Base-by-base conservation (phyloP, 768 basidiomycete species). In the Hygrophorus pudorinus region DNA sequence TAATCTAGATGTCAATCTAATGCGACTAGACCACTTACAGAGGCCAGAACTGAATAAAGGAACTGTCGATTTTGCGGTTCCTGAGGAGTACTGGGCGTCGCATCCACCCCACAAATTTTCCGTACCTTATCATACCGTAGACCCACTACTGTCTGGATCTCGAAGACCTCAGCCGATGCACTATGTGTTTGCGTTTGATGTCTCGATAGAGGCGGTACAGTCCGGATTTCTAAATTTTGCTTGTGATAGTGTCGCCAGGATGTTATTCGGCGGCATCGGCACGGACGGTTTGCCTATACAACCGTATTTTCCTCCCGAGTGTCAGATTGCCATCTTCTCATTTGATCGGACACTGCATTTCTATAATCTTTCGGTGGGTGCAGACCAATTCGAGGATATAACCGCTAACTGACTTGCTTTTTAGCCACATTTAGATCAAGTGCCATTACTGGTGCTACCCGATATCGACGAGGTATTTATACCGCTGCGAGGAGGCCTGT, bases 381-480 rank as follows among this genome's bases (percentile, higher is more conserved):
- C 42, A 42, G 41, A 45, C 20, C 42, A 28, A 43, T 51, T 38
- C 32, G 3, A 32, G 9, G 18, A n/a, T 27, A 8, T 36, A 13
- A 47, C 43, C 38, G 29, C 49, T 42, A 38, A 48, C 38, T 41
- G 44, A 28, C 21, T 28, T 37, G 10, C 16, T 37, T 12, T 16
- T n/a, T 17, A 54, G 66, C 20, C 47, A 38, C 31, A 37, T 34
- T 20, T 34, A n/a, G 14, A 74, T 57, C 65, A 70, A 52, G 70
- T 77, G 1, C 70, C 71, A 29, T 83, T 93, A 71, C 68, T 93
- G 35, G 76, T 98, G 35, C 75, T 97, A 7, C 66, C 86, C 1
- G 96, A 98, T 57, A 63, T 98, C 30, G 84, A 90, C n/a, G 96
- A 99, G 44, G 79, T 91, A 14, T 98, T 93, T 61, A 61, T 86